These are phyloP conservation scores for Neurospora africana DNA, from an alignment of 495 filamentous ascomycete species.

Conservation along the genomic window DNA sequence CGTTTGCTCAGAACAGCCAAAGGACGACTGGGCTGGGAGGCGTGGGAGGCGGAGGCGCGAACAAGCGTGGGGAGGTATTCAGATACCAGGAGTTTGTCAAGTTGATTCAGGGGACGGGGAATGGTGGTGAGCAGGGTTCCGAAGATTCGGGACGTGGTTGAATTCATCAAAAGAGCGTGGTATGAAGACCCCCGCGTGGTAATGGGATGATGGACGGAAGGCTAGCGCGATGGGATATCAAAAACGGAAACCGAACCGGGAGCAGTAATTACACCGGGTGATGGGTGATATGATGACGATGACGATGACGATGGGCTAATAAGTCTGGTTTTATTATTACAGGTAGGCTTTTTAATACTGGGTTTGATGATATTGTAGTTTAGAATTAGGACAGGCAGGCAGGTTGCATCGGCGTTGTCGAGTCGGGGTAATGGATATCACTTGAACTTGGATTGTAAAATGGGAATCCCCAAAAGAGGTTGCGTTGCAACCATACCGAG, in stretches of 20 bases:
- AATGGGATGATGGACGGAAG: not conserved
- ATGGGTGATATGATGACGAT: not conserved
- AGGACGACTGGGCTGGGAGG: not conserved
- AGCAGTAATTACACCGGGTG: not conserved
- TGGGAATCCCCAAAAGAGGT: not conserved
- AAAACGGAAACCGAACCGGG: not conserved
- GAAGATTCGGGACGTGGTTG: constrained; percentile 13
- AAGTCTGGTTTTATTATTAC: not conserved
- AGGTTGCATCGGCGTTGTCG: not conserved
- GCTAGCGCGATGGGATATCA: not conserved
- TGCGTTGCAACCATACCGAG: not conserved
- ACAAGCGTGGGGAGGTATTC: constrained; percentile 60
- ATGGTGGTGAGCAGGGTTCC: constrained; percentile 21
- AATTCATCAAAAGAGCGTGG: constrained; percentile 1
- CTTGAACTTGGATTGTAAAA: not conserved
- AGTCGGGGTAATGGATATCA: not conserved
- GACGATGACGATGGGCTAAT: not conserved
- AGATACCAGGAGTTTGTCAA: constrained; percentile 68
- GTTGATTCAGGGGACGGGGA: constrained; percentile 37
- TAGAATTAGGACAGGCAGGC: not conserved
- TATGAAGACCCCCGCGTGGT: not conserved
- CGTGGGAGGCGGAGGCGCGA: constrained; percentile 23
- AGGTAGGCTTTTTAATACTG: not conserved
- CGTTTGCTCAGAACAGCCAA: constrained; percentile 49
- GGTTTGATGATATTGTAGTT: not conserved